phyloP scores from a whole-genome alignment of 495 filamentous ascomycete species.

The Neurospora hispaniola region DNA sequence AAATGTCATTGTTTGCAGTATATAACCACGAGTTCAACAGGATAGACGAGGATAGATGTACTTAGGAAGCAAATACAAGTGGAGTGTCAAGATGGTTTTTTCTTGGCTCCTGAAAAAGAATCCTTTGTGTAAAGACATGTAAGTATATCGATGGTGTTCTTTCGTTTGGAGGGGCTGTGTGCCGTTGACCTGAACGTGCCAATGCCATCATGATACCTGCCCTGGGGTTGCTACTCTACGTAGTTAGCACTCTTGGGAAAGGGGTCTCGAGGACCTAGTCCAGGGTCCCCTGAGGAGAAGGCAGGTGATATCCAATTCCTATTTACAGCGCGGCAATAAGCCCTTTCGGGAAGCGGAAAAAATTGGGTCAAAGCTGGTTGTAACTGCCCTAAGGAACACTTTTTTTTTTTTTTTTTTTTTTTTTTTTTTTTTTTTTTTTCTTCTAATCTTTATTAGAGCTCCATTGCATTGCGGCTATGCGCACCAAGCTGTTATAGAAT shows the following conservation, averaged over 20 bases:
- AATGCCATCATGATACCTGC: not conserved
- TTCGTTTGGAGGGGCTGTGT: not conserved
- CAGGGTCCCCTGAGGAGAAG: not conserved
- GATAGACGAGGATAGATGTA: not conserved
- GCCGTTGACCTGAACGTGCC: not conserved
- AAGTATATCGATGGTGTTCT: not conserved
- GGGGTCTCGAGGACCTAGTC: not conserved
- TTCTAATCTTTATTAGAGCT: not conserved
- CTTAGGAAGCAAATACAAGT: not conserved
- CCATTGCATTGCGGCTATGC: not conserved
- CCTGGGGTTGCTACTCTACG: too few species aligned
- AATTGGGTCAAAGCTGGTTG: not conserved
- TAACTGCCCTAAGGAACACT: not conserved
- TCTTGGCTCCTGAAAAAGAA: not conserved
- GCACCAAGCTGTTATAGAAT: not conserved
- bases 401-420: not conserved
- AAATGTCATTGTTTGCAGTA: not conserved
- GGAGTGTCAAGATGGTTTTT: not conserved
- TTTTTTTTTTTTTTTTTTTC: too few species aligned
- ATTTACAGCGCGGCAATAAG: not conserved
- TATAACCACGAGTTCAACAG: not conserved
- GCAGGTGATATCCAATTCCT: not conserved
- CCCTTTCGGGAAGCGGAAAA: not conserved
- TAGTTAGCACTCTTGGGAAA: not conserved
- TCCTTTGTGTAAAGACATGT: not conserved